A percentile compares a stretch with the other conserved stretches of the same genome.
phyloP scores from a whole-genome alignment of 2,329 filamentous ascomycete genomes.

The Pseudocercospora eumusae region DNA sequence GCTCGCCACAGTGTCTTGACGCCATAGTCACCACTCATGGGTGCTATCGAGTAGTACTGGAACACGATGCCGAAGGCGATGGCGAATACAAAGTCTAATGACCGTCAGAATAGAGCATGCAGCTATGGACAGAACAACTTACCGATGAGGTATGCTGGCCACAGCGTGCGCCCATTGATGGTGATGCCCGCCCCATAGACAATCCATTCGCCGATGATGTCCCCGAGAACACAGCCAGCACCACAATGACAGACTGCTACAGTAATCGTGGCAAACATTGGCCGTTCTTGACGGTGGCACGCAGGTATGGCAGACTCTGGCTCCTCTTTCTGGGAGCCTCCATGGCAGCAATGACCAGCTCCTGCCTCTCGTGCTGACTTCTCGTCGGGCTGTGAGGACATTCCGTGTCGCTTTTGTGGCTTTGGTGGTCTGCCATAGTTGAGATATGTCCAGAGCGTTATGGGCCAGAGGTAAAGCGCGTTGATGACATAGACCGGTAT shows the following conservation, averaged over 20 bases:
- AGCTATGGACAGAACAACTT: neutral
- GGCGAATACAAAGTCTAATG: slow-evolving; percentile 35
- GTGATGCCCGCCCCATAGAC: slow-evolving; percentile 35
- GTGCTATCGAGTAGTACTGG: slow-evolving; percentile 41
- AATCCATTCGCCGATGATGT: slow-evolving; percentile 41
- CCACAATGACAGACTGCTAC: slow-evolving; percentile 40
- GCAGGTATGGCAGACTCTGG: slow-evolving; percentile 13
- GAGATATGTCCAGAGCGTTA: slow-evolving; percentile 30
- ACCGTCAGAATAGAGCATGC: neutral
- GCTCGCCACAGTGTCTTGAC: slow-evolving; percentile 32
- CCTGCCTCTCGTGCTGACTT: neutral
- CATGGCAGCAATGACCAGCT: neutral
- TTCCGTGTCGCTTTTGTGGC: slow-evolving; percentile 9
- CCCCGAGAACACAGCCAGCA: slow-evolving; percentile 39
- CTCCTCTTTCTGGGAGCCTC: neutral
- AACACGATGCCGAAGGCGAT: slow-evolving; percentile 38
- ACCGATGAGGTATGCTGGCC: slow-evolving; percentile 24
- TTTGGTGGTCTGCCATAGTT: slow-evolving; percentile 30
- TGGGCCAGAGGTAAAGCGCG: slow-evolving; percentile 30
- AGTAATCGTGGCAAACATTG: slow-evolving; percentile 34
- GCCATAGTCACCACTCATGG: slow-evolving; percentile 38
- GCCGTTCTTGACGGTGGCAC: slow-evolving; percentile 19
- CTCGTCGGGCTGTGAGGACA: neutral
- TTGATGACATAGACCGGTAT: slow-evolving; percentile 33
- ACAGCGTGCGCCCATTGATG: slow-evolving; percentile 29